Percentiles rank a stretch among this genome's conserved stretches.
Evolutionary conservation across 2,329 filamentous ascomycete genomes (phyloP).

Genomic region (Ophiostoma piceae): DNA sequence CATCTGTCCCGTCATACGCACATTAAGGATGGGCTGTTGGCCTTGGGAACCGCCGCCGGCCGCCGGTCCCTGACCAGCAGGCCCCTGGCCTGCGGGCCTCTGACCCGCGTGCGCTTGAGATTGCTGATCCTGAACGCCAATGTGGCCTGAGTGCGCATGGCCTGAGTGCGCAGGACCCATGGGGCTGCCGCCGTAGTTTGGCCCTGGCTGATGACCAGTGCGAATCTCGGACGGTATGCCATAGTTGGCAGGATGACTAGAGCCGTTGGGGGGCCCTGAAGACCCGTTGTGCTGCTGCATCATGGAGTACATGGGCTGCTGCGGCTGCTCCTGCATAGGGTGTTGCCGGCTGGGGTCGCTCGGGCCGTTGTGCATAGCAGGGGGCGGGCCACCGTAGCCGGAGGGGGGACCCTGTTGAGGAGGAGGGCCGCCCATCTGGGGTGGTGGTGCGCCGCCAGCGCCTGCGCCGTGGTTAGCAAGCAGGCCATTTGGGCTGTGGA

Average conservation of each 20-base stretch:
- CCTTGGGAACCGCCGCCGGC: conserved; percentile 51
- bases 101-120: too few relatives aligned
- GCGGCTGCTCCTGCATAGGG: conserved; percentile 29
- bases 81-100: too few relatives aligned
- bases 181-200: conserved; percentile 45
- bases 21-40: conserved; percentile 78
- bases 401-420: conserved; percentile 48
- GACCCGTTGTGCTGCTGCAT: conserved; percentile 43
- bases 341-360: conserved; percentile 37
- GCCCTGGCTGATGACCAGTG: conserved; percentile 54
- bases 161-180: conserved; percentile 38
- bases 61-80: conserved; percentile 30
- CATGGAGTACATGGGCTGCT: conserved; percentile 55
- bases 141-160: conserved; percentile 28
- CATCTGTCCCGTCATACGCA: conserved; percentile 37
- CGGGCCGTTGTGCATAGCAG: conserved; percentile 44
- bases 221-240: conserved; percentile 60
- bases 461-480: conserved; percentile 63
- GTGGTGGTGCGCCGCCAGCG: conserved; percentile 32
- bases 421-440: conserved; percentile 43
- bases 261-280: conserved; percentile 45
- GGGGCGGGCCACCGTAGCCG: conserved; percentile 45
- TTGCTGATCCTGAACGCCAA: too few relatives aligned
- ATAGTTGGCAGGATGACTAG: conserved; percentile 61
- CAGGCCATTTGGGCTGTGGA: conserved; percentile 87